A percentile compares a stretch with the other conserved stretches of the same genome.
These are phyloP conservation scores for Eremochloa ophiuroides DNA, from an alignment of 176 grass and related monocot species.

Conservation along the genomic window DNA sequence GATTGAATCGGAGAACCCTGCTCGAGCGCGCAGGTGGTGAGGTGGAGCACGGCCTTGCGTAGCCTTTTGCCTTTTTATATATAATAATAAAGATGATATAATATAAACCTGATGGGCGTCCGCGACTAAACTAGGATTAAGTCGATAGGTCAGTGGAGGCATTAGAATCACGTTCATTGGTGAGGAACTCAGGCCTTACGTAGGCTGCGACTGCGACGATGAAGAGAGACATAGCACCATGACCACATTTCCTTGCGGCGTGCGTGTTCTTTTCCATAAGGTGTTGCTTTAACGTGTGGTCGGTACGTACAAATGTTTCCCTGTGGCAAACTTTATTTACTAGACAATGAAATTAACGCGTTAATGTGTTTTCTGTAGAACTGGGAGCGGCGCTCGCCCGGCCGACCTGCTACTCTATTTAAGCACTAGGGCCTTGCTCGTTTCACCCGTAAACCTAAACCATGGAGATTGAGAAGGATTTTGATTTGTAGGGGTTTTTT, in stretches of 20 bases:
- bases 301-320: not conserved
- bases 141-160: not conserved
- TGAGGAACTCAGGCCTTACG: not conserved
- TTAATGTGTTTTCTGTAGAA: not conserved
- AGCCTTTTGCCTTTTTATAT: no score
- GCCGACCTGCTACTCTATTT: no score
- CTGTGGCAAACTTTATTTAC: not conserved
- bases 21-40: no score
- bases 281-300: not conserved
- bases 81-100: no score
- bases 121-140: not conserved
- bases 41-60: no score
- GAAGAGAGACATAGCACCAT: conserved; percentile 1
- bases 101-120: not conserved
- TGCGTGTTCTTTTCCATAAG: not conserved
- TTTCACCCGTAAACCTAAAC: no score
- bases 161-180: not conserved
- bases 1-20: not conserved
- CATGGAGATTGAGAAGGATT: no score
- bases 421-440: no score
- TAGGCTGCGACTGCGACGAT: not conserved
- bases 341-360: not conserved
- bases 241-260: not conserved
- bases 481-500: no score
- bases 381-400: no score